Evolutionary conservation across 2,329 filamentous ascomycete genomes (phyloP), one percentile per base, ranked within the genome.

Genomic region (Penicillium sp.): DNA sequence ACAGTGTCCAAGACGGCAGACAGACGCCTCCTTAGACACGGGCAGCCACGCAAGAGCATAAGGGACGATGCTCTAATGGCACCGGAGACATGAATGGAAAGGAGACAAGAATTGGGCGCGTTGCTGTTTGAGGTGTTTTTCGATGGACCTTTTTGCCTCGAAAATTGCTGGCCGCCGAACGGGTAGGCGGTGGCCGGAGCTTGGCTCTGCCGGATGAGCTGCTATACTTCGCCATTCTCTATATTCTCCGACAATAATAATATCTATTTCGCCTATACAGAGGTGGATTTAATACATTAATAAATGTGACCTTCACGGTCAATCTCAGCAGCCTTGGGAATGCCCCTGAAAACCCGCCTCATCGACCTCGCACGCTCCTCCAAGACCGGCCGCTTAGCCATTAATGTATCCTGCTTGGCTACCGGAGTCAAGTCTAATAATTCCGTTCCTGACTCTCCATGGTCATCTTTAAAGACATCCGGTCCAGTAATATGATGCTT

Each of bases 381-480:
- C 6, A 65, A 56, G 40, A 56, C 58, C 15, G 66, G 63, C 23
- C 67, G 62, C 50, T 60, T 66, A 6, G 66, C 62, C 38, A 72
- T 42, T 7, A 72, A 45, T 37, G 63, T 64, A 38, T 70, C 63
- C 35, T 59, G 68, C 54, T 64, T 64, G 15, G 64, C 59, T 2
- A 56, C 56, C 7, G 69, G 68, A 4, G 70, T 73, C 54, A 75
- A 58, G 57, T 72, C 66, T 42, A 72, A 50, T 59, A 73, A 62
- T 19, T 60, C 62, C 37, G 63, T 50, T 19, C 51, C 56, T 23
- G 67, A 63, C 13, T 53, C 50, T 12, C 65, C 76, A 42, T 81
- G 77, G 53, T 80, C 76, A 70, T 96, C 90, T 69, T 89, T 93
- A 88, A 93, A 96, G 71, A 92, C 95, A 50, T 95, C 91, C 7